Evolutionary conservation across 495 filamentous ascomycete species (phyloP), one percentile per base, ranked within the genome.

Genomic region (Neurospora cerealis): DNA sequence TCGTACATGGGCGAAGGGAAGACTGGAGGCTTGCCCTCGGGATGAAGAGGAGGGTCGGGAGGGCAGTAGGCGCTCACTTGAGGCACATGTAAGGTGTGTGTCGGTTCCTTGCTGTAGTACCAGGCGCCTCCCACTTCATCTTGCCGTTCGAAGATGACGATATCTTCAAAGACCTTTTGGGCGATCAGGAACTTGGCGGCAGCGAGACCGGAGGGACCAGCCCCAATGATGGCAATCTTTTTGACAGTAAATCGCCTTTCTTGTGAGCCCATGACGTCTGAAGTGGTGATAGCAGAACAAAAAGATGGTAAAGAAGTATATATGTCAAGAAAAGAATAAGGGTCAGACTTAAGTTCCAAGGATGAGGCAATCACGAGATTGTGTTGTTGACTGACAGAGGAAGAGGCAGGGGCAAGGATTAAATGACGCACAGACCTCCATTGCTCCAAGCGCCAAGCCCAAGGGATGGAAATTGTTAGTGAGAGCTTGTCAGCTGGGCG

Each of bases 91-190:
- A 79, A 69, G 4, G 77, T 76, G 13, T 73, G 66, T 36, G 79
- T 75, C 8, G 83, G 71, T n/a, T 69, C 54, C 11, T 83, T 81
- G 54, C 86, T 89, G 78, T 91, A 92, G 76, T 96, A 91, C 95
- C 95, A 98, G 6, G 93, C 88, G 5, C 95, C 95, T 70, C 93
- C 95, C 6, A 90, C 86, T 15, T 88, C 86, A 69, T 82, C 82
- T 74, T 93, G 90, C 80, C 96, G 93, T 78, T 98, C 95, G 77
- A 90, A 96, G 69, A 98, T 83, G 76, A 89, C 89, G 72, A 98
- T 91, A 37, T 78, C 87, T 37, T 88, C 80, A 74, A 97, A 96
- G 19, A 82, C 83, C 66, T 87, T 86, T 77, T 97, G 93, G 38
- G 91, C 93, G 5, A 89, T 80, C 21, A 97, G 84, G 75, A 93